Base-by-base conservation (phyloP, 2,329 filamentous ascomycete genomes). In the Diaporthe sp. region DNA sequence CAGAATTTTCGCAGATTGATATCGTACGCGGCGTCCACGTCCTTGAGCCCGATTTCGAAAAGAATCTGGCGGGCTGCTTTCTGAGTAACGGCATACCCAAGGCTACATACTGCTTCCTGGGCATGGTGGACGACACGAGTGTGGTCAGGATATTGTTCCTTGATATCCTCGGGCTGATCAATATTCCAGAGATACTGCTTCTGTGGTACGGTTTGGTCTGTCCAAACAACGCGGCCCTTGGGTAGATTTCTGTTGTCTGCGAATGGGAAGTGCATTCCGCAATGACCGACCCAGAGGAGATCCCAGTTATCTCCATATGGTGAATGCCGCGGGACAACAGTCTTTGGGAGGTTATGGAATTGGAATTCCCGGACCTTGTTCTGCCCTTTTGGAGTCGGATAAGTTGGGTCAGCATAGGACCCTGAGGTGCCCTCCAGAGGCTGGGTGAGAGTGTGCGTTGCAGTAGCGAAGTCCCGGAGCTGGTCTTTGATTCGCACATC, bases 281-380 rank as follows among this genome's bases (percentile, higher is more conserved):
- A 90, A 74, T 87, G 86, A 37, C 88, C 88, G 4, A 90, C 81
- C 87, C 88, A 89, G 25, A 90, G 83, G 42, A 90, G 80, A 78
- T 90, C 88, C 88, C 88, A 90, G 74, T 85, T 81, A 65, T 85
- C 84, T 8, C 88, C 88, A 77, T 89, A 90, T 0, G 88, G 86
- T 3, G 84, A 85, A 15, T 75, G 58, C 70, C 55, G 53, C 80
- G 77, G 77, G 44, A 15, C 28, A 37, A 78, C 75, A 22, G 75
- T 73, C 28, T 72, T 42, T 37, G 76, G 74, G n/a, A 57, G 76
- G 31, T 78, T 15, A 67, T 78, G 34, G 68, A 79, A 71, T 28
- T 71, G 49, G n/a, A 72, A 74, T 65, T 44, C 77, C 58, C 22
- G 62, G 57, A 62, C 58, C 55, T 34, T 34, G 25, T 76, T 55